A percentile compares a stretch with the other conserved stretches of the same genome.
Conservation (phyloP, 2,329 filamentous ascomycete genomes). For the Diaporthe sp. region DNA sequence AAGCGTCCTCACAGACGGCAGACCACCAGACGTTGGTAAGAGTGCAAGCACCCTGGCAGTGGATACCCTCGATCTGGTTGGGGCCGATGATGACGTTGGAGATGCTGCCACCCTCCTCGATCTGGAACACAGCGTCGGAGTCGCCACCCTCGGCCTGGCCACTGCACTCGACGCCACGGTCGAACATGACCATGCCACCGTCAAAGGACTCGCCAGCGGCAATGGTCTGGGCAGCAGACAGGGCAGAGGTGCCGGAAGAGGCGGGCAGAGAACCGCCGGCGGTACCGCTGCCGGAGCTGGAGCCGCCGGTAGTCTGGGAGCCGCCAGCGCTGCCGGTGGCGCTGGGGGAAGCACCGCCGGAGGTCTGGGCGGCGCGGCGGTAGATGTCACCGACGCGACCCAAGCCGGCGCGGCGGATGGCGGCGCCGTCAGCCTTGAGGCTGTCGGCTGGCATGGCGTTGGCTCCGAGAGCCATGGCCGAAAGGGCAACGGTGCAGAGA, state of each 20-base stretch:
- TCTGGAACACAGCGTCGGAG: conserved; percentile 58
- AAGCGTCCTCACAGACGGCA: conserved; percentile 48
- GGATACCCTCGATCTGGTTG: conserved; percentile 58
- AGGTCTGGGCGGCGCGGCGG: conserved; percentile 21
- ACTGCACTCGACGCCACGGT: conserved; percentile 35
- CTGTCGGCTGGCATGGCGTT: conserved; percentile 20
- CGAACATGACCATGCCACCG: conserved; percentile 48
- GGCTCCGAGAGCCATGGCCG: conserved; percentile 24
- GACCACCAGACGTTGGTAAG: conserved; percentile 49
- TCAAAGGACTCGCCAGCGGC: conserved; percentile 33
- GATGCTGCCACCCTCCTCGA: conserved; percentile 60
- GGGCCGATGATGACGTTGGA: conserved; percentile 63
- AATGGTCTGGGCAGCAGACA: conserved; percentile 32
- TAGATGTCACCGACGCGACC: conserved; percentile 23
- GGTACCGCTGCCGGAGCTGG: background rate
- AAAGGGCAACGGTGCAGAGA: conserved; percentile 20
- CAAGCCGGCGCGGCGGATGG: conserved; percentile 1
- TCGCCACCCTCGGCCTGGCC: conserved; percentile 40
- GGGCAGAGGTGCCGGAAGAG: conserved; percentile 28
- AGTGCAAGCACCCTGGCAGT: conserved; percentile 58
- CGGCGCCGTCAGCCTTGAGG: background rate
- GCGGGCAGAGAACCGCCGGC: conserved; percentile 29
- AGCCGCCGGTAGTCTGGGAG: background rate
- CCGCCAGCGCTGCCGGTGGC: conserved; percentile 5
- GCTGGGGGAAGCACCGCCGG: background rate